Conservation (phyloP, 768 basidiomycete genomes). For the Crepidotus variabilis region DNA sequence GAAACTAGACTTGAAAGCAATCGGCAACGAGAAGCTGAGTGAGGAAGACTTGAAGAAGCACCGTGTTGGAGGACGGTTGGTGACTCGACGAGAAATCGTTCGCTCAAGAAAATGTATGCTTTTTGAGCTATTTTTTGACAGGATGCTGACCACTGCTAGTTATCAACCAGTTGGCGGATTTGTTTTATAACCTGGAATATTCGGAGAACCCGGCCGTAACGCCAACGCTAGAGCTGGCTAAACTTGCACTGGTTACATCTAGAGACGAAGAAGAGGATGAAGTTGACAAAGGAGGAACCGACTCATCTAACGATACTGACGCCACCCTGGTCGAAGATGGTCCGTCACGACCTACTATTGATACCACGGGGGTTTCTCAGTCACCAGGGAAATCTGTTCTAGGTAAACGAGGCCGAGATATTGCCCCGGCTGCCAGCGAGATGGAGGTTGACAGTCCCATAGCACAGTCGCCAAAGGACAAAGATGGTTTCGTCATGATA, state of each 20-base stretch:
- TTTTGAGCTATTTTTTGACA: neutral
- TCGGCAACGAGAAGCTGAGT: constrained; percentile 68
- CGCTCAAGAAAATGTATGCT: constrained; percentile 79
- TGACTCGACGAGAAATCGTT: constrained; percentile 76
- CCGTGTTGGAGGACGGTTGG: constrained; percentile 83
- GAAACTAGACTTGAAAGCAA: constrained; percentile 45
- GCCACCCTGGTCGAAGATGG: constrained; percentile 85
- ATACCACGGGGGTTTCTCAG: constrained; percentile 18
- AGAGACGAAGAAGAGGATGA: constrained; percentile 89
- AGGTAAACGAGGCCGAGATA: constrained; percentile 63
- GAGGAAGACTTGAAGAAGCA: constrained; percentile 82
- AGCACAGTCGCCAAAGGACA: constrained; percentile 32
- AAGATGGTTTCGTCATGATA: constrained; percentile 30
- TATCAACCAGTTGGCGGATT: constrained; percentile 70
- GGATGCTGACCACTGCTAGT: constrained; percentile 42
- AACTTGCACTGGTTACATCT: constrained; percentile 86
- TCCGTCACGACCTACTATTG: constrained; percentile 31
- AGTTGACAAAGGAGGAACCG: constrained; percentile 65
- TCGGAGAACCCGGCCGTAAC: constrained; percentile 66
- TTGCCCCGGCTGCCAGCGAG: constrained; percentile 33
- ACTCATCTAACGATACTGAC: constrained; percentile 84
- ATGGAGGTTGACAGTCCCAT: constrained; percentile 57
- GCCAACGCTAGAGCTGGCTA: constrained; percentile 82
- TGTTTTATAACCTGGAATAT: constrained; percentile 76
- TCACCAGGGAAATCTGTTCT: constrained; percentile 50